Evolutionary conservation across 768 basidiomycete genomes (phyloP).

Genomic region (Mycena vitilis): DNA sequence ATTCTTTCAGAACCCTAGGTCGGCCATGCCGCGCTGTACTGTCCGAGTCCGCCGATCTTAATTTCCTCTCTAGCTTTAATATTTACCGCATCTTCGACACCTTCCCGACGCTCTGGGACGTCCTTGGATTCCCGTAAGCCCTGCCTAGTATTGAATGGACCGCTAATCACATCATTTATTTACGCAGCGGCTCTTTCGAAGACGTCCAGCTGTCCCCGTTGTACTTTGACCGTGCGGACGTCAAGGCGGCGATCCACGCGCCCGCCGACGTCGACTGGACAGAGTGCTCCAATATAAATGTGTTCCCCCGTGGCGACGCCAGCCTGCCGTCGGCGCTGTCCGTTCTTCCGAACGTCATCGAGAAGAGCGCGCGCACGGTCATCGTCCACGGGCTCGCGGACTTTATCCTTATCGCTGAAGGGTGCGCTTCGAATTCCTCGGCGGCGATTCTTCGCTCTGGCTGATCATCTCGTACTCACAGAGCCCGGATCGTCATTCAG

Average conservation of each 20-base stretch:
- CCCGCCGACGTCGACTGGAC: constrained; percentile 69
- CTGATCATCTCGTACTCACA: constrained; percentile 32
- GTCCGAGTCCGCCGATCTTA: too few relatives aligned
- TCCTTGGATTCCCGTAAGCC: constrained; percentile 82
- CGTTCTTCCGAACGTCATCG: constrained; percentile 80
- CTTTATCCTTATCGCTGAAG: constrained; percentile 79
- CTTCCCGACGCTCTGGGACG: constrained; percentile 81
- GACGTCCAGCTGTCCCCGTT: constrained; percentile 67
- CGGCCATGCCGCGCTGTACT: too few relatives aligned
- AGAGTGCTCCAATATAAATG: constrained; percentile 69
- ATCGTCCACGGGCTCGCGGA: constrained; percentile 81
- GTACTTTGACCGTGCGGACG: constrained; percentile 77
- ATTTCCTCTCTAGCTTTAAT: constrained; percentile 58
- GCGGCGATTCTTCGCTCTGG: not conserved
- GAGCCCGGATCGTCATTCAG: constrained; percentile 72
- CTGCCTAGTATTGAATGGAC: not conserved
- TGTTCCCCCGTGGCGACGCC: constrained; percentile 71
- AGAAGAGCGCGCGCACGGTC: constrained; percentile 75
- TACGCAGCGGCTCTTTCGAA: constrained; percentile 63
- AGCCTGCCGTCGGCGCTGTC: constrained; percentile 72
- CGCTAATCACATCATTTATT: not conserved
- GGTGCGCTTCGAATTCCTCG: constrained; percentile 53
- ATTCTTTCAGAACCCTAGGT: too few relatives aligned
- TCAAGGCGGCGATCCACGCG: constrained; percentile 79
- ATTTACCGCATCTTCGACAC: constrained; percentile 84